Conservation (phyloP, 306 rosid genomes). For the Medicago truncatula region MtrunA17r5.0-ANR NC_053042.1:44199001-44199500, state of each 20-base stretch:
- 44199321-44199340: slow-evolving; percentile 73
- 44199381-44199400: slow-evolving; percentile 61
- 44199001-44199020: slow-evolving; percentile 72
- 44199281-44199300: slow-evolving; percentile 64
- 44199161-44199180: slow-evolving; percentile 72
- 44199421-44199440: slow-evolving; percentile 75
- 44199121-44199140: slow-evolving; percentile 86
- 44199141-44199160: slow-evolving; percentile 71
- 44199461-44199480: slow-evolving; percentile 47
- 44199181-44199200: slow-evolving; percentile 68
- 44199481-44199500: slow-evolving; percentile 44
- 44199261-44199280: slow-evolving; percentile 66
- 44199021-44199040: slow-evolving; percentile 87
- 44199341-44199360: slow-evolving; percentile 68
- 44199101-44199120: slow-evolving; percentile 84
- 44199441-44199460: slow-evolving; percentile 70
- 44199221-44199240: slow-evolving; percentile 69
- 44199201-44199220: slow-evolving; percentile 67
- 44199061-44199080: slow-evolving; percentile 74
- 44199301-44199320: slow-evolving; percentile 60
- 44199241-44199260: slow-evolving; percentile 78
- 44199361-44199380: slow-evolving; percentile 75
- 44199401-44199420: slow-evolving; percentile 60
- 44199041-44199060: slow-evolving; percentile 69
- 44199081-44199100: slow-evolving; percentile 59